Conservation (phyloP, 495 filamentous ascomycete genomes). For the Annulohypoxylon moriforme region DNA sequence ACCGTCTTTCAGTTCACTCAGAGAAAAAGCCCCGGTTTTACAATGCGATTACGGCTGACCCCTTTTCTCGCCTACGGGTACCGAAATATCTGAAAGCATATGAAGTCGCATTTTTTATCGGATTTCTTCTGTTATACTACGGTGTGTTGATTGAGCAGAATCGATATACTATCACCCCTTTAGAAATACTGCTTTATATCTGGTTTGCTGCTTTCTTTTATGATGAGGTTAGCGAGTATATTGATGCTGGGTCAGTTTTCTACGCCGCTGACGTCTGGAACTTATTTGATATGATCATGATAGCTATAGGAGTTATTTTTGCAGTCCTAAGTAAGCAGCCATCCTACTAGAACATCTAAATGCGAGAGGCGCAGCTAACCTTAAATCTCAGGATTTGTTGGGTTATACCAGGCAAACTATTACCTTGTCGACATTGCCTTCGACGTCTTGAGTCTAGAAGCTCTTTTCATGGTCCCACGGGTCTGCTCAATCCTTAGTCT, state of each 20-base stretch:
- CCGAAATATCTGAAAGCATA: constrained; percentile 93
- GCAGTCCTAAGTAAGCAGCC: constrained; percentile 73
- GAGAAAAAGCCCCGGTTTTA: constrained; percentile 86
- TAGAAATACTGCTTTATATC: constrained; percentile 68
- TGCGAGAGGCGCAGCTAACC: constrained; percentile 3
- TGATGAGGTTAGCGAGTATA: constrained; percentile 84
- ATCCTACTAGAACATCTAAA: constrained; percentile 62
- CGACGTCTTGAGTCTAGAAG: constrained; percentile 88
- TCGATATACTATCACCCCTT: constrained; percentile 57
- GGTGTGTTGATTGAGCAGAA: constrained; percentile 75
- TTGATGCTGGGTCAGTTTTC: constrained; percentile 84
- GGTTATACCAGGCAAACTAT: constrained; percentile 69
- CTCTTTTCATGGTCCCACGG: constrained; percentile 88
- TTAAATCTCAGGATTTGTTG: constrained; percentile 69
- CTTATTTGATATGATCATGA: constrained; percentile 87
- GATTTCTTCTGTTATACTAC: constrained; percentile 87
- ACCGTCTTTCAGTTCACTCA: constrained; percentile 77
- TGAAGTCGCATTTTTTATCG: constrained; percentile 86
- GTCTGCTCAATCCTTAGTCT: constrained; percentile 90
- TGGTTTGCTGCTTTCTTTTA: constrained; percentile 89
- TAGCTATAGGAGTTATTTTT: constrained; percentile 81
- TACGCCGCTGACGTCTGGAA: constrained; percentile 93
- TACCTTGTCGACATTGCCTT: constrained; percentile 81
- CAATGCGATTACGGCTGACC: constrained; percentile 78
- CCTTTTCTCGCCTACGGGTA: constrained; percentile 84